Conservation (phyloP, 495 filamentous ascomycete genomes). For the Aspergillus panamensis region DNA sequence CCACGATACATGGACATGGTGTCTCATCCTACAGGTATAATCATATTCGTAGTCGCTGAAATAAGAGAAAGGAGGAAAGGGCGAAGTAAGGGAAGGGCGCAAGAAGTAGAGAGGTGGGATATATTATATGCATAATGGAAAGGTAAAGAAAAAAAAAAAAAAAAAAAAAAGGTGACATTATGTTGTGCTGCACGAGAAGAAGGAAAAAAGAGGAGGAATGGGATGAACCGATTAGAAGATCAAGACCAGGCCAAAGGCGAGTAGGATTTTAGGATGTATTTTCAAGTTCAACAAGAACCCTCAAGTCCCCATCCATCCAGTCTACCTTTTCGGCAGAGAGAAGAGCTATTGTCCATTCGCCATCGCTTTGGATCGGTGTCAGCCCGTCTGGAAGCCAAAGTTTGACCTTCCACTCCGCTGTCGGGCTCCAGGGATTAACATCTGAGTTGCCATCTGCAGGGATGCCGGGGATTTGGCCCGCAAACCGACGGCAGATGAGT, state of each 20-base stretch:
- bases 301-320: constrained; percentile 53
- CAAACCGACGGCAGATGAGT: constrained; percentile 33
- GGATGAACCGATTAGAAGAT: too few relatives aligned
- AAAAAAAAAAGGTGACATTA: too few relatives aligned
- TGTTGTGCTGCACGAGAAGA: too few relatives aligned
- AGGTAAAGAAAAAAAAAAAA: not conserved
- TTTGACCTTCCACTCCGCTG: constrained; percentile 35
- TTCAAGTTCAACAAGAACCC: constrained; percentile 42
- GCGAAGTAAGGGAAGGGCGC: not conserved
- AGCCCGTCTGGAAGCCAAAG: constrained; percentile 44
- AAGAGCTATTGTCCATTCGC: constrained; percentile 45
- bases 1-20: not conserved
- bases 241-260: not conserved
- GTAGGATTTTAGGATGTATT: not conserved
- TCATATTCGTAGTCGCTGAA: not conserved
- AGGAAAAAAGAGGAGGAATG: too few relatives aligned
- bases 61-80: not conserved
- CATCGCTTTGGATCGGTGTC: constrained; percentile 34
- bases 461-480: constrained; percentile 32
- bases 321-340: constrained; percentile 43
- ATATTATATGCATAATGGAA: not conserved
- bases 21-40: not conserved
- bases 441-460: constrained; percentile 19
- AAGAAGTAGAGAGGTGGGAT: not conserved
- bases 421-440: constrained; percentile 17